A percentile compares a stretch with the other conserved stretches of the same genome.
phyloP scores from a whole-genome alignment of 306 rosid genomes.

The Purshia tridentata region DNA sequence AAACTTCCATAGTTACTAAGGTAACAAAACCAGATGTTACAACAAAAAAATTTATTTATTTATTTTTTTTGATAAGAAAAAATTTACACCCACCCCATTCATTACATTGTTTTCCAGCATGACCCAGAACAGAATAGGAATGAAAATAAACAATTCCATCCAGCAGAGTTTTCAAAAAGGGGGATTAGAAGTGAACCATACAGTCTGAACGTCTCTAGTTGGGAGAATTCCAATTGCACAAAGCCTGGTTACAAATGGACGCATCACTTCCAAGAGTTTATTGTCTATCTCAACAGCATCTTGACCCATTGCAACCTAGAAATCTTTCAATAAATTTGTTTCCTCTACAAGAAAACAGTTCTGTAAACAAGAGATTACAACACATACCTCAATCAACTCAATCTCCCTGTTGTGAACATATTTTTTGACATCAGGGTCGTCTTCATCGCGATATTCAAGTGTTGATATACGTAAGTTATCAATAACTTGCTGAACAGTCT shows the following conservation, averaged over 20 bases:
- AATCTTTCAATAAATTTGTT: conserved; percentile 24
- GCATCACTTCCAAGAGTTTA: conserved; percentile 65
- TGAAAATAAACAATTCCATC: conserved; percentile 6
- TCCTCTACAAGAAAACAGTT: background rate
- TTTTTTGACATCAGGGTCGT: conserved; percentile 66
- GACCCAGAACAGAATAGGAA: conserved; percentile 1
- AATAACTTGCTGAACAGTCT: conserved; percentile 78
- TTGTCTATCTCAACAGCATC: conserved; percentile 73
- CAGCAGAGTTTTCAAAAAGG: conserved; percentile 21
- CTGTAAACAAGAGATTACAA: background rate
- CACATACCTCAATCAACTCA: conserved; percentile 78
- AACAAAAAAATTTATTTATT: too few relatives aligned
- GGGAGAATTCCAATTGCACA: conserved; percentile 58
- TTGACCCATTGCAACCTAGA: conserved; percentile 88
- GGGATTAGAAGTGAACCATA: conserved; percentile 35
- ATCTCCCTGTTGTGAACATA: conserved; percentile 84
- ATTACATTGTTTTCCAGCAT: background rate
- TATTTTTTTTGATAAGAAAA: too few relatives aligned
- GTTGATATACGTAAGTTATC: conserved; percentile 79
- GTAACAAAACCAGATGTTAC: background rate
- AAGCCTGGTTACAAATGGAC: conserved; percentile 70
- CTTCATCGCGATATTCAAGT: conserved; percentile 84
- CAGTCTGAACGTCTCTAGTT: conserved; percentile 71
- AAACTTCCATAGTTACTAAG: background rate
- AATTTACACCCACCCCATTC: background rate